These are phyloP conservation scores for Allodekkera sacchari DNA, from an alignment of 805 yeast genomes.

Conservation along the genomic window DNA sequence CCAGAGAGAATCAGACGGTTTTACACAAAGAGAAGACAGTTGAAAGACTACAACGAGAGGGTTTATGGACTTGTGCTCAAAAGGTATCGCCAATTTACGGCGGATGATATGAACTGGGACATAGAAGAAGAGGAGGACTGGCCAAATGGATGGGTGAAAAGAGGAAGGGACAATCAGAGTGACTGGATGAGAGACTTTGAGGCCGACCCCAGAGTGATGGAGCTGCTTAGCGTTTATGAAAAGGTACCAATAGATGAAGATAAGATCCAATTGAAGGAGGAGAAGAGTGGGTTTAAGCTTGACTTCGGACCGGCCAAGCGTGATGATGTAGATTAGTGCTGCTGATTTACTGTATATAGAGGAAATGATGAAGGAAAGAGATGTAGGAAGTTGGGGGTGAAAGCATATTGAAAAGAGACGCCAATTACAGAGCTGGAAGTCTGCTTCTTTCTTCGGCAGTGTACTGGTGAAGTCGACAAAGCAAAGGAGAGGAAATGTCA, in stretches of 20 bases:
- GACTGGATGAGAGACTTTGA: conserved; percentile 81
- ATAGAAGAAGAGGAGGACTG: conserved; percentile 72
- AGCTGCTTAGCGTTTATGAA: conserved; percentile 40
- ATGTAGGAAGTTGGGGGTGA: too few relatives aligned
- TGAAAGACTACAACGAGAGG: conserved; percentile 21
- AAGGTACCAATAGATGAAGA: conserved; percentile 15
- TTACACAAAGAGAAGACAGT: conserved; percentile 60
- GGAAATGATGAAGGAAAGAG: too few relatives aligned
- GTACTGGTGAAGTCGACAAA: too few relatives aligned
- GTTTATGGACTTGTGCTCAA: conserved; percentile 25
- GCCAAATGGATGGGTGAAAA: conserved; percentile 79
- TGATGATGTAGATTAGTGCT: too few relatives aligned
- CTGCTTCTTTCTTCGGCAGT: too few relatives aligned
- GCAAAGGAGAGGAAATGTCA: too few relatives aligned
- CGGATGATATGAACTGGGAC: conserved; percentile 33
- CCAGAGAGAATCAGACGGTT: conserved; percentile 73
- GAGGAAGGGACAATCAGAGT: conserved; percentile 63
- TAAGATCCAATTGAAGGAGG: conserved; percentile 8
- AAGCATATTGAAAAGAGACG: too few relatives aligned
- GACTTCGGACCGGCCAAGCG: too few relatives aligned
- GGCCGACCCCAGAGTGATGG: conserved; percentile 60
- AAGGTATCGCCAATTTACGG: conserved; percentile 45
- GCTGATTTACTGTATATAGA: too few relatives aligned
- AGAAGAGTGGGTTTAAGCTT: conserved; percentile 2
- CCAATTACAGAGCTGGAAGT: too few relatives aligned